These are phyloP conservation scores for Plasmodium gallinaceum DNA, from an alignment of 169 alveolate species.

Conservation along the genomic window DNA sequence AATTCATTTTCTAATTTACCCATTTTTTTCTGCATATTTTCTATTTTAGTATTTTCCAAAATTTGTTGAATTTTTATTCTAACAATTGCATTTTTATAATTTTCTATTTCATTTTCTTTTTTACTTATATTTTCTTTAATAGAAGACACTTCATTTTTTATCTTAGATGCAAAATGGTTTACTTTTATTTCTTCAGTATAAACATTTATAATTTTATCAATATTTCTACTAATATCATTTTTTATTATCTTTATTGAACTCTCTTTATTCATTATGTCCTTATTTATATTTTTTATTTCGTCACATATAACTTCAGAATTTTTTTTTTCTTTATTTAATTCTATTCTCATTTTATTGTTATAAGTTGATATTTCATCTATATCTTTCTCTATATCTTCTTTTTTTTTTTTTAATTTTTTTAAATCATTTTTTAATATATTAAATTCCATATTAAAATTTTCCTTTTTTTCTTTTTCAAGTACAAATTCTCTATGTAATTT, in stretches of 20 bases:
- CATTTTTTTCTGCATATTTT: constrained; percentile 59
- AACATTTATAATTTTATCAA: constrained; percentile 40
- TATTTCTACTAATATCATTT: constrained; percentile 52
- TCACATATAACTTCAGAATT: constrained; percentile 5
- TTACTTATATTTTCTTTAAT: constrained; percentile 58
- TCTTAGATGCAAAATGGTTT: constrained; percentile 29
- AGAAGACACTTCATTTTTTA: constrained; percentile 23
- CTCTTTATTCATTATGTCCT: constrained; percentile 15
- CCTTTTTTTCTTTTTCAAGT: constrained; percentile 49
- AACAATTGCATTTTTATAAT: constrained; percentile 62
- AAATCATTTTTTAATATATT: constrained; percentile 30
- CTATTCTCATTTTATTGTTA: constrained; percentile 14
- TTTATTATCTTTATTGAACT: constrained; percentile 44
- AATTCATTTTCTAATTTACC: constrained; percentile 37
- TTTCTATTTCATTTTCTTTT: constrained; percentile 74
- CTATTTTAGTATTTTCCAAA: constrained; percentile 58
- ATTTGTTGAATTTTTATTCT: constrained; percentile 71
- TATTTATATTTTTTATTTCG: constrained; percentile 43
- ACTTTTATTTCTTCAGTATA: constrained; percentile 67
- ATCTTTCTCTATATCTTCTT: constrained; percentile 7
- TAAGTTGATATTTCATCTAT: not conserved
- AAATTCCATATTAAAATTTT: constrained; percentile 22
- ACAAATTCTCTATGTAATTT: constrained; percentile 8
- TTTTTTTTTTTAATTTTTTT: not conserved
- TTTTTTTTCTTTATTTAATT: constrained; percentile 38